phyloP scores from a whole-genome alignment of 2,329 filamentous ascomycete genomes.

The Cladophialophora exuberans region DNA sequence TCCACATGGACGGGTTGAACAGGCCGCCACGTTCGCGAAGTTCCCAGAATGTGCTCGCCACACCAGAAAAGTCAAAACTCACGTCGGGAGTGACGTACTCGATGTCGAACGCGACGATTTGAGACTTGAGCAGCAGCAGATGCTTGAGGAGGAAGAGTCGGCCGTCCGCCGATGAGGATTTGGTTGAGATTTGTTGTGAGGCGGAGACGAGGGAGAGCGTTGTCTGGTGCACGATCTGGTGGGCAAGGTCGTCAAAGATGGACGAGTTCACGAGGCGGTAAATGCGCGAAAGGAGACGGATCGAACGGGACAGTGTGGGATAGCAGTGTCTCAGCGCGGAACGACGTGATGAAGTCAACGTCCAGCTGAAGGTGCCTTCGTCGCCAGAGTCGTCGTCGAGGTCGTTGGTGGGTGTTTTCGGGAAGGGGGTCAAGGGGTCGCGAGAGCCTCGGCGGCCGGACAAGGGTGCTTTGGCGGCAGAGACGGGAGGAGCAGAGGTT shows the following conservation, averaged over 20 bases:
- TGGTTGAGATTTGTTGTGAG: slow-evolving; percentile 65
- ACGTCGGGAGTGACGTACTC: slow-evolving; percentile 70
- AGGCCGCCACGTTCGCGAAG: slow-evolving; percentile 66
- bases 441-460: slow-evolving; percentile 38
- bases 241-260: slow-evolving; percentile 72
- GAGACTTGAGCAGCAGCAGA: slow-evolving; percentile 90
- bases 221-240: slow-evolving; percentile 86
- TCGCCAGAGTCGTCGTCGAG: slow-evolving; percentile 48
- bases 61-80: slow-evolving; percentile 67
- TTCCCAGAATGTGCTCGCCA: slow-evolving; percentile 69
- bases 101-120: slow-evolving; percentile 94
- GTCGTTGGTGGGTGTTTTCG: slow-evolving; percentile 51
- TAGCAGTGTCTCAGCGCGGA: slow-evolving; percentile 44
- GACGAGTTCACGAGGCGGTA: slow-evolving; percentile 71
- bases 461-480: slow-evolving; percentile 36
- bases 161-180: slow-evolving; percentile 63
- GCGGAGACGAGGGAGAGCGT: slow-evolving; percentile 81
- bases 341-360: slow-evolving; percentile 29
- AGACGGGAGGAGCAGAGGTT: slow-evolving; percentile 40
- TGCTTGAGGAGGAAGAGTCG: slow-evolving; percentile 95
- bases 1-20: slow-evolving; percentile 66
- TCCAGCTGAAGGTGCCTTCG: slow-evolving; percentile 28
- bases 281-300: slow-evolving; percentile 70
- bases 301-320: slow-evolving; percentile 67
- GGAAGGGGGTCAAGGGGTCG: slow-evolving; percentile 34